Evolutionary conservation across 306 rosid genomes (phyloP).

Genomic region (Herpetospermum pedunculosum): DNA sequence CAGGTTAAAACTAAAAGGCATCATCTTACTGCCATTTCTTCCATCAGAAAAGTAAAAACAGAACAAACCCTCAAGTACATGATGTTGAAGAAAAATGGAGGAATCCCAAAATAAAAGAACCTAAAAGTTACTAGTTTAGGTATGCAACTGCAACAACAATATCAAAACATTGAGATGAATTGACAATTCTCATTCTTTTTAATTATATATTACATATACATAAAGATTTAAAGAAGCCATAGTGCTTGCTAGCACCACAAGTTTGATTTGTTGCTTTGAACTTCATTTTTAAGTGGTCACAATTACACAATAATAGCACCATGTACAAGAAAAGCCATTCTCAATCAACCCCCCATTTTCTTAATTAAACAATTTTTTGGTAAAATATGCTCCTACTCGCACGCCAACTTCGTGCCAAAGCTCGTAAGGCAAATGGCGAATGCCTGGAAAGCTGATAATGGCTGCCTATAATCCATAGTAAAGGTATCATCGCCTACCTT

Average conservation of each 20-base stretch:
- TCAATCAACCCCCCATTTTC: conserved; percentile 11
- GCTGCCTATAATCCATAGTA: conserved; percentile 95
- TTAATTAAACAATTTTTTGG: conserved; percentile 21
- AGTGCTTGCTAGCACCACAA: conserved; percentile 2
- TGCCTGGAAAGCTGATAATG: conserved; percentile 92
- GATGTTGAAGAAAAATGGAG: neutral
- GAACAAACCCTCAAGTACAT: neutral
- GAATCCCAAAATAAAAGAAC: neutral
- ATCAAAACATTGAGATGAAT: neutral
- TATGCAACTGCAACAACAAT: neutral
- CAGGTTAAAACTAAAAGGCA: neutral
- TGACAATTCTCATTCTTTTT: neutral
- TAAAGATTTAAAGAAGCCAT: conserved; percentile 3
- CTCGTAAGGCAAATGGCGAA: conserved; percentile 95
- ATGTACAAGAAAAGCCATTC: conserved; percentile 5
- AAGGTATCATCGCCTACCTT: conserved; percentile 86
- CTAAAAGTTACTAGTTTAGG: neutral
- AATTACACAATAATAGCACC: conserved; percentile 6
- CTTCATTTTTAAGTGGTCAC: conserved; percentile 1
- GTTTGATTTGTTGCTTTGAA: neutral
- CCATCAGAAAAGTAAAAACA: neutral
- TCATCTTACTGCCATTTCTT: neutral
- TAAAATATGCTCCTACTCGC: conserved; percentile 43
- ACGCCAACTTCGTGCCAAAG: conserved; percentile 96
- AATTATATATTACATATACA: conserved; percentile 7